Conservation (phyloP, 352 stramenopile species). For the Phytopythium chamaehyphon region DNA sequence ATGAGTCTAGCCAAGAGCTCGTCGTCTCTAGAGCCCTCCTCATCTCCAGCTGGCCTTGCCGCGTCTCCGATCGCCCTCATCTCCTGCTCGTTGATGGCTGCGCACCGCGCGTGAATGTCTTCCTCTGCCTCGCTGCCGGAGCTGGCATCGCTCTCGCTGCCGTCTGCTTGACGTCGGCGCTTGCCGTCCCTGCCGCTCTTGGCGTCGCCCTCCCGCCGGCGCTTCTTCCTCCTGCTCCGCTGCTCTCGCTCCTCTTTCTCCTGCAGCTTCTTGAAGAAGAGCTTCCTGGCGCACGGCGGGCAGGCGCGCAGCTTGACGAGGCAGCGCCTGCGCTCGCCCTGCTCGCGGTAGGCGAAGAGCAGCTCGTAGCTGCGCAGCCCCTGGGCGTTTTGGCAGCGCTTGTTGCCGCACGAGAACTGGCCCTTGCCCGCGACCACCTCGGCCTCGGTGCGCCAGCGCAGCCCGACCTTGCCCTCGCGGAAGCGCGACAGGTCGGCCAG, state of each 20-base stretch:
- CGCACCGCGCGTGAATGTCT: slow-evolving; percentile 28
- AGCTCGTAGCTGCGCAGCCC: slow-evolving; percentile 74
- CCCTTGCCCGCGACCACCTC: slow-evolving; percentile 78
- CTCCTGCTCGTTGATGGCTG: slow-evolving; percentile 29
- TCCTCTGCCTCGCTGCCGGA: neutral
- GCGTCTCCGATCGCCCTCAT: neutral
- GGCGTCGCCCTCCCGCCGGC: no score
- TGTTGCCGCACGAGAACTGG: slow-evolving; percentile 78
- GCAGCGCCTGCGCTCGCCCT: slow-evolving; percentile 55
- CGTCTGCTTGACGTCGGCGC: no score
- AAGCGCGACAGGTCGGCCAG: slow-evolving; percentile 67
- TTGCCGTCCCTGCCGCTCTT: no score
- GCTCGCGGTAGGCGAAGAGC: slow-evolving; percentile 72
- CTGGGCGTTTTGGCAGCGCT: slow-evolving; percentile 41
- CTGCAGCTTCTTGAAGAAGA: slow-evolving; percentile 64
- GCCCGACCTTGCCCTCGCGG: slow-evolving; percentile 56
- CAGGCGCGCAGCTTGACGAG: slow-evolving; percentile 82
- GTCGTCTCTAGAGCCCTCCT: no score
- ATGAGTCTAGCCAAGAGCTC: no score
- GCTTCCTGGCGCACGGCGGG: slow-evolving; percentile 46
- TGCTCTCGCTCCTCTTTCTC: neutral
- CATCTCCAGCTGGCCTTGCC: no score
- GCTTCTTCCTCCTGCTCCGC: no score
- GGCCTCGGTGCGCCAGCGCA: slow-evolving; percentile 75
- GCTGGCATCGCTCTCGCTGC: no score